Evolutionary conservation across 257 asterid species (phyloP).

Genomic region (Solanum piurae): DNA sequence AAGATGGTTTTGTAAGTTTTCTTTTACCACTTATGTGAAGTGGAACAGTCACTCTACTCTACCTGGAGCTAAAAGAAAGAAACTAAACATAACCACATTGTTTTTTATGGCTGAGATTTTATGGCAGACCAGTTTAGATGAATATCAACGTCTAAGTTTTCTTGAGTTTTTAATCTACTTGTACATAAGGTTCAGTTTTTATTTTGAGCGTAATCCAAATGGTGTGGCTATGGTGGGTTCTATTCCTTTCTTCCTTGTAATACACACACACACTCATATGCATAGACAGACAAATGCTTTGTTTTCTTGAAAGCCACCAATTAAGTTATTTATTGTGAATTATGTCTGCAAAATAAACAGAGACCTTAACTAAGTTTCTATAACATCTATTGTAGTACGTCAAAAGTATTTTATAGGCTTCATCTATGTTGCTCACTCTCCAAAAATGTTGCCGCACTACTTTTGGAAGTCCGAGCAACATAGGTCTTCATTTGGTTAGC

Average conservation of each 20-base stretch:
- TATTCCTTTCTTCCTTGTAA: not conserved
- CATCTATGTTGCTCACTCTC: not conserved
- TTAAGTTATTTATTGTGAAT: not conserved
- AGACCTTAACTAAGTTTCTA: not conserved
- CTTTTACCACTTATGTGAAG: not conserved
- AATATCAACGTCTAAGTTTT: not conserved
- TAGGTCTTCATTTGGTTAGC: not conserved
- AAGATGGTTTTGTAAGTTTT: constrained; percentile 75
- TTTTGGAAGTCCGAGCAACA: not conserved
- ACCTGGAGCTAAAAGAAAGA: not conserved
- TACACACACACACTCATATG: not conserved
- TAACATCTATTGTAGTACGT: not conserved
- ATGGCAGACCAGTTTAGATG: not conserved
- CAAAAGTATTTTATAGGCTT: not conserved
- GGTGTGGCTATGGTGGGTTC: not conserved
- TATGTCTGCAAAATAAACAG: not conserved
- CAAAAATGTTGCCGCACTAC: not conserved
- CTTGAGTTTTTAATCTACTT: not conserved
- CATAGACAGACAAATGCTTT: not conserved
- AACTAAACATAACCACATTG: not conserved
- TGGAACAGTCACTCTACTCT: too few relatives aligned
- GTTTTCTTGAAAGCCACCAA: not conserved
- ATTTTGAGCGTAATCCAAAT: not conserved
- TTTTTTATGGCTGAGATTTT: not conserved
- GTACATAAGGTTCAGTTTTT: not conserved